Conservation (phyloP, 768 basidiomycete species). For the Trametes punicea region DNA sequence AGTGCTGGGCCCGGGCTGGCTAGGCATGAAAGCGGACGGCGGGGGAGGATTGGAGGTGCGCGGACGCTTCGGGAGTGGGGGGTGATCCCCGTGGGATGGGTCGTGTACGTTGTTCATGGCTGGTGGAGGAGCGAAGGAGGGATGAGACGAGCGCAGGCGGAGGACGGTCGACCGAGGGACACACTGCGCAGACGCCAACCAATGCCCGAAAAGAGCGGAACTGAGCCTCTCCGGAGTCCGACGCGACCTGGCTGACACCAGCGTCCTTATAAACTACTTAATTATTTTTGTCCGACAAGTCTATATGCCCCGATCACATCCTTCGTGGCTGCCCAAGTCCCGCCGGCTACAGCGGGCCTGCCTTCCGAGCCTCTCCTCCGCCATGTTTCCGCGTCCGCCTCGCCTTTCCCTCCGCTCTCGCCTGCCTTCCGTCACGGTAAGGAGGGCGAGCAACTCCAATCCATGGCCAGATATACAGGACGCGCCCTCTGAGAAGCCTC, state of each 20-base stretch:
- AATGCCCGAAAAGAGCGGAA: constrained; percentile 20
- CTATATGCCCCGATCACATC: constrained; percentile 13
- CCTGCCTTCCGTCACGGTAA: neutral
- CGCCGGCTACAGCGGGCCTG: neutral
- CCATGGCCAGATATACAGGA: constrained; percentile 9
- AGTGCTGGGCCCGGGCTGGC: constrained; percentile 20
- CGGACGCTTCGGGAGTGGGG: constrained; percentile 24
- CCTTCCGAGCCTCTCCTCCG: constrained; percentile 1
- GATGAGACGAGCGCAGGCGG: constrained; percentile 8
- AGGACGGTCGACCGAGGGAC: constrained; percentile 1
- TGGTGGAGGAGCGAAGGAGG: constrained; percentile 15
- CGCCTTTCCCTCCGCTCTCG: neutral
- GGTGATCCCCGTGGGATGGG: constrained; percentile 22
- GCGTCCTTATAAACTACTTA: neutral
- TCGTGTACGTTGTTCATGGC: constrained; percentile 22
- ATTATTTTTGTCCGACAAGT: constrained; percentile 6
- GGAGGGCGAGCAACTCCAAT: constrained; percentile 8
- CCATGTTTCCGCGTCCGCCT: constrained; percentile 7
- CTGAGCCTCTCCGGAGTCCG: constrained; percentile 2
- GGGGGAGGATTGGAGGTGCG: constrained; percentile 21
- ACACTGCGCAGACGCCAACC: constrained; percentile 13
- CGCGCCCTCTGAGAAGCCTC: neutral
- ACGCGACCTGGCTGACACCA: neutral
- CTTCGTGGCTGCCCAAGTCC: neutral
- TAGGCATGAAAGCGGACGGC: constrained; percentile 15